Evolutionary conservation across 2,329 filamentous ascomycete genomes (phyloP).

Genomic region (Phyllosticta capitalensis): DNA sequence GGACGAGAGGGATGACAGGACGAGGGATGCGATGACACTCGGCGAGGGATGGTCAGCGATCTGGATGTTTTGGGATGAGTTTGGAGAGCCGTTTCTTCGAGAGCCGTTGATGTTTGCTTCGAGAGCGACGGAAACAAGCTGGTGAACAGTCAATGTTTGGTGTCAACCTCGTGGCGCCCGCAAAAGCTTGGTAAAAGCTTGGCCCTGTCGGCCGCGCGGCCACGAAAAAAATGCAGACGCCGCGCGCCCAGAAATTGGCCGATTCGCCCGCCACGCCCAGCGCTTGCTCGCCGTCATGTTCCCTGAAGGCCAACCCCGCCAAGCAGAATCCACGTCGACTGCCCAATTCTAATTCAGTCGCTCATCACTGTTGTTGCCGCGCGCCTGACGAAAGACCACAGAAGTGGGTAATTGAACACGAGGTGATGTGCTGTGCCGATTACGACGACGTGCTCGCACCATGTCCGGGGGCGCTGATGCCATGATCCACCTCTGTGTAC

Average conservation of each 20-base stretch:
- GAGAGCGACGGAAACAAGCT: no score
- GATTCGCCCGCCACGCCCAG: background rate
- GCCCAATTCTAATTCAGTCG: no score
- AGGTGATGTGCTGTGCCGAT: background rate
- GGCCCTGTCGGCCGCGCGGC: slow-evolving; percentile 1
- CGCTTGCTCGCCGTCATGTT: no score
- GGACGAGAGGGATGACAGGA: background rate
- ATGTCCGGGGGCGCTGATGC: background rate
- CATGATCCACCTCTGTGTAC: background rate
- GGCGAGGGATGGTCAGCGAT: background rate
- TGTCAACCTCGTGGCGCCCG: background rate
- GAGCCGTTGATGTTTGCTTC: no score
- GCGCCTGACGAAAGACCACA: no score
- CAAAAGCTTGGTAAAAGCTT: slow-evolving; percentile 12
- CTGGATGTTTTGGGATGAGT: no score
- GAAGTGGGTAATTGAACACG: no score
- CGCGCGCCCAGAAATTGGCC: background rate
- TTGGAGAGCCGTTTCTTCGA: background rate
- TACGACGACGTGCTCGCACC: background rate
- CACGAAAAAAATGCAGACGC: background rate
- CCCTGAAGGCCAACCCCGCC: no score
- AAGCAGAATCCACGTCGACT: no score
- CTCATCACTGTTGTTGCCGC: no score
- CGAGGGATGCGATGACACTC: background rate
- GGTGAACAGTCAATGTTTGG: background rate